Evolutionary conservation across 768 basidiomycete species (phyloP), one percentile per base, ranked within the genome.

Genomic region (Suillus americanus): DNA sequence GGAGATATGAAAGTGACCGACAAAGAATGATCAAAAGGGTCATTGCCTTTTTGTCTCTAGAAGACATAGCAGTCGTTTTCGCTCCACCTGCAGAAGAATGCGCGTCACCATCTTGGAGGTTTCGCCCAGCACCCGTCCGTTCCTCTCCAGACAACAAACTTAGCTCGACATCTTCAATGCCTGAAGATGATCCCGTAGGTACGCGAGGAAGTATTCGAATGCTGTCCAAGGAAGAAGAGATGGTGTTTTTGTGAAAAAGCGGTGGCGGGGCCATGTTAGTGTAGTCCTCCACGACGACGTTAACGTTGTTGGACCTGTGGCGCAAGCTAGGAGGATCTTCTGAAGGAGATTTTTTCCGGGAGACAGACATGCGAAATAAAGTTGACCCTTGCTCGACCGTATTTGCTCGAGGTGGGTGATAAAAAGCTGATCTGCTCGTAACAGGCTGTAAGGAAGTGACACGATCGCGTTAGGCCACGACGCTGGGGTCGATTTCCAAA

Each of bases 11-110:
- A 60, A 48, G 60, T 20, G 67, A 85, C 95, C 79, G 71, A 97
- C 95, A 98, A 59, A 99, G 82, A 69, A 95, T 80, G 75, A 94
- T 89, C 40, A 98, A 80, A 61, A 99, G 79, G 5, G 85, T 86
- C 83, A 99, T 94, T 57, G 89, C 92, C 70, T 86, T 82, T 76
- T 90, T 91, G 78, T 99, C 96, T 74, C 88, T 89, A 37, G 81
- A 69, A 43, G 89, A 89, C 68, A 93, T 82, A 30, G 83, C 72
- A 73, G 85, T 89, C 54, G 72, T 67, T 62, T 77, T 77, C 33
- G 73, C 72, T 55, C 68, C 70, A 53, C 75, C 71, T 37, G 70
- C 71, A 48, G 72, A 67, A 20, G 73, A 77, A 60, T 80, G 80
- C 51, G 72, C 69, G 25, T 69, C 73, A 16, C 68, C 73, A 40